phyloP scores from a whole-genome alignment of 352 stramenopile species.

The Phytophthora cactorum region DNA sequence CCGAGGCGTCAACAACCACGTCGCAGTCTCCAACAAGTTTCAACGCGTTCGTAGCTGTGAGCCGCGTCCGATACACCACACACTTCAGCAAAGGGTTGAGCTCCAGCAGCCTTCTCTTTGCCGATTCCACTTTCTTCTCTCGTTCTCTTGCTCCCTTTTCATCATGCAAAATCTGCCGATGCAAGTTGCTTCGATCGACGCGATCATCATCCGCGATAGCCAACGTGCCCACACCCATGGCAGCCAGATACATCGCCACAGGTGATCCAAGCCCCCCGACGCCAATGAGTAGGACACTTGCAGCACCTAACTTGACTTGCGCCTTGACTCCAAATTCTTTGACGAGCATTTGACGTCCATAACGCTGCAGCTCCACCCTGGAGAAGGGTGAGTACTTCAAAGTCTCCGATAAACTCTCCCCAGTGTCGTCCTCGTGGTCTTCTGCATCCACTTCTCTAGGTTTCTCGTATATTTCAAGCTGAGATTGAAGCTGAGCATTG shows the following conservation, averaged over 20 bases:
- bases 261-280: constrained; percentile 96
- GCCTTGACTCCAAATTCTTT: constrained; percentile 88
- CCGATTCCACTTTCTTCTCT: constrained; percentile 92
- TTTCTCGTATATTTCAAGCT: constrained; percentile 15
- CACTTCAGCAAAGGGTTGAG: constrained; percentile 89
- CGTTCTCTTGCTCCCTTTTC: constrained; percentile 63
- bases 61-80: constrained; percentile 46
- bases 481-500: constrained; percentile 35
- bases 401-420: constrained; percentile 16
- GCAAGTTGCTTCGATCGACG: constrained; percentile 97
- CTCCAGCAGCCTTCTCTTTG: constrained; percentile 47
- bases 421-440: neutral
- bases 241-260: constrained; percentile 94
- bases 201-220: constrained; percentile 94
- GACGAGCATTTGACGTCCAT: constrained; percentile 96
- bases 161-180: constrained; percentile 96
- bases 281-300: constrained; percentile 92
- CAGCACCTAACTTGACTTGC: constrained; percentile 85
- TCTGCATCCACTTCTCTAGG: neutral
- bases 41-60: constrained; percentile 85
- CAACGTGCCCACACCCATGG: constrained; percentile 94
- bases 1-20: constrained; percentile 95
- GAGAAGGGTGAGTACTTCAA: constrained; percentile 51
- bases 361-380: constrained; percentile 77
- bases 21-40: constrained; percentile 82